phyloP scores from a whole-genome alignment of 1,284 basidiomycete species.

The Sanghuangporus sanghuang region DNA sequence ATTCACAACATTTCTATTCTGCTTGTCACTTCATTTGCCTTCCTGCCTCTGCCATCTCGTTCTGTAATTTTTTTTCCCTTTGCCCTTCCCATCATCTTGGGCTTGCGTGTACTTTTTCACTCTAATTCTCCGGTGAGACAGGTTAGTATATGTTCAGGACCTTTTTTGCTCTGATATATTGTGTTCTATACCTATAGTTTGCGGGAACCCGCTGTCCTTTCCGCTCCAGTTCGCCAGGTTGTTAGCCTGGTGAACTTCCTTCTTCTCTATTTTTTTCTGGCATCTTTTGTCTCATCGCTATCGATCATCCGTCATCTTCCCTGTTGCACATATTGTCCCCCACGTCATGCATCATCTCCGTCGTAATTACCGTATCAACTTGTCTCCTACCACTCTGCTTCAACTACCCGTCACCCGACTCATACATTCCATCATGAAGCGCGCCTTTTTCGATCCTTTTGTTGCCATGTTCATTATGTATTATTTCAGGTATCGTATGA shows the following conservation, averaged over 20 bases:
- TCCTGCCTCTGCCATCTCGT: slow-evolving; percentile 2
- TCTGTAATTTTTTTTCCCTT: background rate
- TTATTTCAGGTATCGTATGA: slow-evolving; percentile 6
- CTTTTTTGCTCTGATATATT: slow-evolving; percentile 2
- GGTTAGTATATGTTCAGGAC: slow-evolving; percentile 2
- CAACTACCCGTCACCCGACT: background rate
- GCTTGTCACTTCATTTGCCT: slow-evolving; percentile 15
- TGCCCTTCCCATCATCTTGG: background rate
- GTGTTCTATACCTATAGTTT: background rate
- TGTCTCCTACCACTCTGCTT: background rate
- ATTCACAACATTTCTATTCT: slow-evolving; percentile 7
- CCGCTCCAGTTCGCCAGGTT: background rate
- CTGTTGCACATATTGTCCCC: background rate
- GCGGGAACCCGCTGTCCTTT: background rate
- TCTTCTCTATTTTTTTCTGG: background rate
- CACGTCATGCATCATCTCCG: background rate
- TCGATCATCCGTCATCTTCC: background rate
- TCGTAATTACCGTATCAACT: background rate
- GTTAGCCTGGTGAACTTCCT: background rate
- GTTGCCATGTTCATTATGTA: background rate
- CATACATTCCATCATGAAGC: background rate
- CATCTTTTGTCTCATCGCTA: background rate
- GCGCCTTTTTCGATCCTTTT: background rate
- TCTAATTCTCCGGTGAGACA: background rate
- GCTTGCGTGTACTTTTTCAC: slow-evolving; percentile 10